These are phyloP conservation scores for Malassezia nana DNA, from an alignment of 1,284 basidiomycete species.

Conservation along the genomic window DNA sequence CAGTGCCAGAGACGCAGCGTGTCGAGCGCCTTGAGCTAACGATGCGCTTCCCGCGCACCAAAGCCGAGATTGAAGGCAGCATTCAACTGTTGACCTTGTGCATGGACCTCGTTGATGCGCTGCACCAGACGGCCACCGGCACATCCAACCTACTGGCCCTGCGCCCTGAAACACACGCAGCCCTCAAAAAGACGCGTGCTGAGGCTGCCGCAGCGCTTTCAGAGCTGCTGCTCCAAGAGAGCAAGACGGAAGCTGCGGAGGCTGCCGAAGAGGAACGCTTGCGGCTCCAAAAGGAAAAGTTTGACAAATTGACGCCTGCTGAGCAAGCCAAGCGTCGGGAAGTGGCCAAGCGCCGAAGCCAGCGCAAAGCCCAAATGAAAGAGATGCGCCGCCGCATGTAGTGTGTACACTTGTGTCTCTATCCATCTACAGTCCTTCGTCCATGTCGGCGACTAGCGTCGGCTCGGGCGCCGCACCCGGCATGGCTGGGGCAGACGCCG, in stretches of 20 bases:
- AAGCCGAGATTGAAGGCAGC: slow-evolving; percentile 16
- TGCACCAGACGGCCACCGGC: slow-evolving; percentile 19
- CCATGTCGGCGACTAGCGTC: background rate
- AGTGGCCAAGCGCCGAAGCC: slow-evolving; percentile 37
- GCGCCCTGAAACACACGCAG: slow-evolving; percentile 24
- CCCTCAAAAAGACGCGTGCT: slow-evolving; percentile 30
- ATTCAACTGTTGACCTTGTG: slow-evolving; percentile 33
- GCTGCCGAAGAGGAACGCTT: slow-evolving; percentile 30
- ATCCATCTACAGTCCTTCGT: background rate
- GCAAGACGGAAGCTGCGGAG: slow-evolving; percentile 34
- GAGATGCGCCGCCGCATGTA: slow-evolving; percentile 7
- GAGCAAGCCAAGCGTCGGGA: slow-evolving; percentile 45
- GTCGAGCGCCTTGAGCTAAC: slow-evolving; percentile 32
- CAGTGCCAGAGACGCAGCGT: slow-evolving; percentile 23
- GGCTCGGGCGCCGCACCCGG: background rate
- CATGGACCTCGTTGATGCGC: slow-evolving; percentile 39
- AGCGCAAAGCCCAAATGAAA: slow-evolving; percentile 31
- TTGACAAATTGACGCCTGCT: slow-evolving; percentile 36
- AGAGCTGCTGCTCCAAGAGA: slow-evolving; percentile 25
- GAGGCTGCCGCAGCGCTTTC: slow-evolving; percentile 31
- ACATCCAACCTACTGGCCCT: slow-evolving; percentile 20
- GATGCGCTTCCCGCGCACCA: slow-evolving; percentile 26
- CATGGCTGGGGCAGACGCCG: background rate
- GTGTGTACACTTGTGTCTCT: no score
- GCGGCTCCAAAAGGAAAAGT: slow-evolving; percentile 37